Evolutionary conservation across 1,284 basidiomycete species (phyloP).

Genomic region (Sanguinoderma infundibulare): DNA sequence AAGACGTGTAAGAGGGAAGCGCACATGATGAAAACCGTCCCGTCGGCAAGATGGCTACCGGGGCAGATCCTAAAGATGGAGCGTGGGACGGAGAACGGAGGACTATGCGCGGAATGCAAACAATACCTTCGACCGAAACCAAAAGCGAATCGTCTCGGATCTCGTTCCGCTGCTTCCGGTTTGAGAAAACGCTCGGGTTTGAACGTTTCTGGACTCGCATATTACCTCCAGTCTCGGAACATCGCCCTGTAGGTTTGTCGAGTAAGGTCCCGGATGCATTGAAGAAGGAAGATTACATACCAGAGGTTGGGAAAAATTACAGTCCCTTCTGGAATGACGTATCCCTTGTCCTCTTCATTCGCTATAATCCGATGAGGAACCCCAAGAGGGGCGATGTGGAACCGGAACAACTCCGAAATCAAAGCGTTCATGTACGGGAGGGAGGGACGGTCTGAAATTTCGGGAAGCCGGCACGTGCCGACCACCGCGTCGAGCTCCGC

Average conservation of each 20-base stretch:
- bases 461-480: background rate
- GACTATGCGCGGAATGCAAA: background rate
- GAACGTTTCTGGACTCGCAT: constrained; percentile 22
- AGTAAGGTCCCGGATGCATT: background rate
- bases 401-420: background rate
- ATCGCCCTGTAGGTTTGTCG: constrained; percentile 12
- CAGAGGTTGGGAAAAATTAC: background rate
- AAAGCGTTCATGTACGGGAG: background rate
- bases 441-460: background rate
- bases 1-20: constrained; percentile 7
- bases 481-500: background rate
- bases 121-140: constrained; percentile 18
- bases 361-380: background rate
- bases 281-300: background rate
- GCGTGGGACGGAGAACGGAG: background rate
- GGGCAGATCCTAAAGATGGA: background rate
- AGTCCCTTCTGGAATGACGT: background rate
- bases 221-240: constrained; percentile 17
- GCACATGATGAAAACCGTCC: constrained; percentile 1
- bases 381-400: background rate
- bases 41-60: background rate
- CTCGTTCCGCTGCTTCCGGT: background rate
- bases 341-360: background rate
- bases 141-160: constrained; percentile 18
- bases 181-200: constrained; percentile 21